Evolutionary conservation across 208 protist genomes (phyloP), one percentile per base, ranked within the genome.

Genomic region (Acanthamoeba lenticulata): DNA sequence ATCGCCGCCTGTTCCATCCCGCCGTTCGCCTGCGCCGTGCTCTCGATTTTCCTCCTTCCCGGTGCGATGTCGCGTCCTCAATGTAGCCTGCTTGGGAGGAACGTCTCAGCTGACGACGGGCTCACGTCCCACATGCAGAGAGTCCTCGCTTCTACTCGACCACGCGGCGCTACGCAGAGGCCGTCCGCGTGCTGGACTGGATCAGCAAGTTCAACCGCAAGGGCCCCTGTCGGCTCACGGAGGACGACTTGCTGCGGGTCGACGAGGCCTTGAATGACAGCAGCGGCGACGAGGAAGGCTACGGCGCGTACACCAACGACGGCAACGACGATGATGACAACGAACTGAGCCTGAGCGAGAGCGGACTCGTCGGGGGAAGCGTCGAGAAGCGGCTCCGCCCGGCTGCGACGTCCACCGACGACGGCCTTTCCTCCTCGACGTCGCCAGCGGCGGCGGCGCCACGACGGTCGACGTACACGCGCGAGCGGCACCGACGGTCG

Each of bases 151-250:
- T 72, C 32, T 47, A 49, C 17, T 45, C 47, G 9, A 91, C 47
- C 47, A 42, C 21, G 13, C 52, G 52, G 1, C 29, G 17, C 32
- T 91, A 72, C 36, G 32, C 19, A 19, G 38, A 91, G 21, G 42
- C 85, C 6, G 42, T 91, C 4, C 24, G 9, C 5, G 85, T 91
- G 47, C 36, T 91, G 34, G 47, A 42, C 47, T 32, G 21, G n/a
- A 91, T 91, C 36, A 91, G 85, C 85, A 67, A 29, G 38, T 29
- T 38, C 85, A 91, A 91, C 85, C 34, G 55, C 57, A 62, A 91
- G 40, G 85, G 85, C 15, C 47, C 85, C 6, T 69, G 57, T 15
- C 57, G n/a, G 32, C 47, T 62, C 38, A 72, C 57, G 32, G 57
- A 62, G 21, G 85, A 62, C 9, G 52, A 91, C 11, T 52, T 91